Percentiles rank a stretch among this genome's conserved stretches.
These are phyloP conservation scores for Penicillium robsamsonii DNA, from an alignment of 495 filamentous ascomycete species.

Conservation along the genomic window DNA sequence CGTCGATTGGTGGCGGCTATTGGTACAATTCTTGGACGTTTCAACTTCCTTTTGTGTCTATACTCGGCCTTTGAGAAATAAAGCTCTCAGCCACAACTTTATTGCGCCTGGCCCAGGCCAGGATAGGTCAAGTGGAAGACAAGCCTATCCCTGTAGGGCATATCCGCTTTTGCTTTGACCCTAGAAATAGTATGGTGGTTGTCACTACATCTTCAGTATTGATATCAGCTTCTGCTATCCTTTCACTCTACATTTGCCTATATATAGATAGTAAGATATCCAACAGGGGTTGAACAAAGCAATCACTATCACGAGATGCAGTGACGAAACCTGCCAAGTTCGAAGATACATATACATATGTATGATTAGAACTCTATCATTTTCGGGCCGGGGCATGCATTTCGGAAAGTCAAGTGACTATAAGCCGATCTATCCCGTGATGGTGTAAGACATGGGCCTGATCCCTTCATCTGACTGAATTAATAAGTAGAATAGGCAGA, in stretches of 20 bases:
- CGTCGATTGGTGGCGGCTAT: constrained; percentile 9
- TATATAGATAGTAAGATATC: not conserved
- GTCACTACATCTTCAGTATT: not conserved
- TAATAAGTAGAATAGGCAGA: not conserved
- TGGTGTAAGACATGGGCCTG: not conserved
- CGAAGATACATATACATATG: not conserved
- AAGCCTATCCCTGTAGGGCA: not conserved
- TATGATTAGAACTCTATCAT: not conserved
- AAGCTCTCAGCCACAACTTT: not conserved
- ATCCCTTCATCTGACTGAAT: constrained; percentile 1
- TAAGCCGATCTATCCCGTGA: constrained; percentile 4
- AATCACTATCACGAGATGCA: not conserved
- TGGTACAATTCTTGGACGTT: not conserved
- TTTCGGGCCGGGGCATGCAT: not conserved
- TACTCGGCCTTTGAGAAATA: constrained; percentile 4
- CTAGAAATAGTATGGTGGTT: not conserved
- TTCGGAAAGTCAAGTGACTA: not conserved
- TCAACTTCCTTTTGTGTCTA: not conserved
- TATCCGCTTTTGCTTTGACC: not conserved
- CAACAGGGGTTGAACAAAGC: too few relatives aligned
- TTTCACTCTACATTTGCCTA: not conserved
- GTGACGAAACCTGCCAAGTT: not conserved
- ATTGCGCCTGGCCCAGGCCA: not conserved
- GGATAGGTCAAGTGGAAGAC: not conserved
- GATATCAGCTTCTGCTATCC: not conserved